phyloP scores from a whole-genome alignment of 2,329 filamentous ascomycete genomes.

The Ophiostoma angusticollis region DNA sequence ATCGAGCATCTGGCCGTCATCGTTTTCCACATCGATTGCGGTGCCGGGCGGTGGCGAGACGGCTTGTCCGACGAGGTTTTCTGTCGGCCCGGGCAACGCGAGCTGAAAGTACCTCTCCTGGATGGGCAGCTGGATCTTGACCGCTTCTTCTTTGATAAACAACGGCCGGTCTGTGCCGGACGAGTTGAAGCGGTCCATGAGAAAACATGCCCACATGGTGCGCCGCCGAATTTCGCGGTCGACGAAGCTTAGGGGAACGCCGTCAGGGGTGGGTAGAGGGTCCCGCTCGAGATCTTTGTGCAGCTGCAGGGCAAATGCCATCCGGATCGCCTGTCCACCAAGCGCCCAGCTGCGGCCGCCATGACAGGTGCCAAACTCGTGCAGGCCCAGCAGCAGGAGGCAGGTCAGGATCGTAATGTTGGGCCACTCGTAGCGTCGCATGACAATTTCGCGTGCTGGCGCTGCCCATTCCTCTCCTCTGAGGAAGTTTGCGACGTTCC shows the following conservation, averaged over 20 bases:
- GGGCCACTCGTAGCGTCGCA: conserved; percentile 80
- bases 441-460: conserved; percentile 74
- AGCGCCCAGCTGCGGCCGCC: conserved; percentile 93
- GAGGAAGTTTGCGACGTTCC: conserved; percentile 56
- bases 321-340: conserved; percentile 85
- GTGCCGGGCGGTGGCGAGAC: conserved; percentile 27
- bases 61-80: conserved; percentile 55
- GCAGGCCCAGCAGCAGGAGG: conserved; percentile 73
- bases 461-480: conserved; percentile 86
- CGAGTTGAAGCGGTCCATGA: conserved; percentile 97
- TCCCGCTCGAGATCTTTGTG: conserved; percentile 85
- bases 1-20: conserved; percentile 52
- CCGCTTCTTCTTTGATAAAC: conserved; percentile 78
- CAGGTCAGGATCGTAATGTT: conserved; percentile 94
- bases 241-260: conserved; percentile 66
- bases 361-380: conserved; percentile 95
- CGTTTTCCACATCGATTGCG: conserved; percentile 46
- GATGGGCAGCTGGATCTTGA: conserved; percentile 81
- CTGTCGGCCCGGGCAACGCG: conserved; percentile 79
- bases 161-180: conserved; percentile 86
- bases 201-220: conserved; percentile 96
- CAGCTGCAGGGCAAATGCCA: conserved; percentile 91
- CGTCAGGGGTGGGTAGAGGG: conserved; percentile 49
- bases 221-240: conserved; percentile 85
- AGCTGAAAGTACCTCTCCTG: conserved; percentile 83